Percentiles rank a stretch among this genome's conserved stretches.
Evolutionary conservation across 78 protist species (phyloP).

Genomic region (Corallochytrium limacisporum): DNA sequence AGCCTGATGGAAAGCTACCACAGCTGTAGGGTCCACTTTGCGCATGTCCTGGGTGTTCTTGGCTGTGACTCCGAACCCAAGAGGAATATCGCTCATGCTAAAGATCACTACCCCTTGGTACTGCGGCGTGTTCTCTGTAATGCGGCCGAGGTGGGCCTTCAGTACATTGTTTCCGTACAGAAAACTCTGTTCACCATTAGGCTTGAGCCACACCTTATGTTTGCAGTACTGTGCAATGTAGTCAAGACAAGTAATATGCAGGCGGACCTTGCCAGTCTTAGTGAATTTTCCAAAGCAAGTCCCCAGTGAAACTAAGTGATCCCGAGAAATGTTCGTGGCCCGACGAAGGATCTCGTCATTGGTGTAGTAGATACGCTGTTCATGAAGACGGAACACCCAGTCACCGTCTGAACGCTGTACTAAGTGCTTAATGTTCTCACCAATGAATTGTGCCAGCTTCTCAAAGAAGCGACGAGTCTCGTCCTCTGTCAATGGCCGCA

Average conservation of each 20-base stretch:
- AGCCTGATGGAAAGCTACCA: slow-evolving; percentile 79
- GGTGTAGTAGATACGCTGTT: slow-evolving; percentile 85
- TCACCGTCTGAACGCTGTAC: slow-evolving; percentile 88
- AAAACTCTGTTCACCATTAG: slow-evolving; percentile 83
- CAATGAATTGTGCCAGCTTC: no score
- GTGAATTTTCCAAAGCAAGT: slow-evolving; percentile 95
- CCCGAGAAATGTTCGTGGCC: slow-evolving; percentile 51
- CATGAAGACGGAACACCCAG: slow-evolving; percentile 89
- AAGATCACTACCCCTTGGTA: slow-evolving; percentile 91
- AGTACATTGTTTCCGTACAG: slow-evolving; percentile 93
- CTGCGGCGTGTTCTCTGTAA: slow-evolving; percentile 92
- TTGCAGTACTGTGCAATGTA: slow-evolving; percentile 86
- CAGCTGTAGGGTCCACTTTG: slow-evolving; percentile 62
- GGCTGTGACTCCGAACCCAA: slow-evolving; percentile 86
- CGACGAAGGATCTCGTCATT: slow-evolving; percentile 13
- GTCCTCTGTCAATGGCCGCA: no score
- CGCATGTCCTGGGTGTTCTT: slow-evolving; percentile 72
- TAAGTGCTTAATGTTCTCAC: slow-evolving; percentile 74
- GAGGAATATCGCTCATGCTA: slow-evolving; percentile 85
- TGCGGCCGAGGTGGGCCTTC: slow-evolving; percentile 91
- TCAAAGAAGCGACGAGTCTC: no score
- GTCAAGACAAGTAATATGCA: slow-evolving; percentile 90
- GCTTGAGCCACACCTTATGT: slow-evolving; percentile 95
- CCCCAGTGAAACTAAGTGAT: slow-evolving; percentile 74
- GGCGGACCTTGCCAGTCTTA: slow-evolving; percentile 74